Evolutionary conservation across 2,329 filamentous ascomycete species (phyloP).

Genomic region (Aspergillus sojae): DNA sequence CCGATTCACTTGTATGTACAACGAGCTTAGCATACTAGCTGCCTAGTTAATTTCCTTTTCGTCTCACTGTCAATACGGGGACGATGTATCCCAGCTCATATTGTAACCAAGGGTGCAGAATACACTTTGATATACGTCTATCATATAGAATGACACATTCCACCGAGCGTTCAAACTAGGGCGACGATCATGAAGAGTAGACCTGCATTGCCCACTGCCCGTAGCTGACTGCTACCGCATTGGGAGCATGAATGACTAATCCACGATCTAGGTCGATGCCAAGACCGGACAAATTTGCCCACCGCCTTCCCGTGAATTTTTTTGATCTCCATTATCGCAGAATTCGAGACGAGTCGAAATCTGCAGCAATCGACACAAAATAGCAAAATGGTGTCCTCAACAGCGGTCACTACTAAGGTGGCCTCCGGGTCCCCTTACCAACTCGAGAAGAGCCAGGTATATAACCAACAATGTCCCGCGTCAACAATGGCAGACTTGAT

Average conservation of each 20-base stretch:
- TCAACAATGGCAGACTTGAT: neutral
- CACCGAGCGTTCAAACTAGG: neutral
- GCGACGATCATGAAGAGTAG: neutral
- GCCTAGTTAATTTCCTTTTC: neutral
- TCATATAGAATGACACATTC: neutral
- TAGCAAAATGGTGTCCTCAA: constrained; percentile 44
- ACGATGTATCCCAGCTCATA: neutral
- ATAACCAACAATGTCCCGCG: constrained; percentile 7
- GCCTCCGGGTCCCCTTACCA: constrained; percentile 50
- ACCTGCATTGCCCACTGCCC: neutral
- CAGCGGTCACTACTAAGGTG: constrained; percentile 45
- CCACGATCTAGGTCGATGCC: constrained; percentile 17
- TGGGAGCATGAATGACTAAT: neutral
- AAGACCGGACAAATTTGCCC: constrained; percentile 34
- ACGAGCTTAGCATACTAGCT: neutral
- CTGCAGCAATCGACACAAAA: constrained; percentile 18
- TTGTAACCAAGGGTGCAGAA: neutral
- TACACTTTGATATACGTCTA: neutral
- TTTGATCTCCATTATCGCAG: constrained; percentile 31
- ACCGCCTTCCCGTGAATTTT: constrained; percentile 44
- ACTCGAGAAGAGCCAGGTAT: constrained; percentile 51
- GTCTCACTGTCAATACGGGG: neutral
- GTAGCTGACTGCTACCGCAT: neutral
- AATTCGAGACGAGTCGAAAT: constrained; percentile 29
- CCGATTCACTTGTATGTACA: neutral